A percentile compares a stretch with the other conserved stretches of the same genome.
These are phyloP conservation scores for Lentinula novae-zelandiae DNA, from an alignment of 1,284 basidiomycete species.

Conservation along the genomic window DNA sequence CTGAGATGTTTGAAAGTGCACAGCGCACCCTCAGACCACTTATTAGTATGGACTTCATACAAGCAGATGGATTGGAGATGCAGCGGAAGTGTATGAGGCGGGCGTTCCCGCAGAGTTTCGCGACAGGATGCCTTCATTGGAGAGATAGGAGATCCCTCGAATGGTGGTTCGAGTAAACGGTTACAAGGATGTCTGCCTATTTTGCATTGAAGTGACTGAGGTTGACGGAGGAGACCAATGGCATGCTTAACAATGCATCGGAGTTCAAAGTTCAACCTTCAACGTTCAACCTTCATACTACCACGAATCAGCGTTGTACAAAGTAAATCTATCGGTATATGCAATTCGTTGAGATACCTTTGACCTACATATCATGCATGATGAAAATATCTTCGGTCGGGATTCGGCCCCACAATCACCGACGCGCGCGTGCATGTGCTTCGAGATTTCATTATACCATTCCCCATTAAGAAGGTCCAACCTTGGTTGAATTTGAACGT, in stretches of 20 bases:
- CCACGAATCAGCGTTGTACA: too few species aligned
- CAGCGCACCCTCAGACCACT: neutral
- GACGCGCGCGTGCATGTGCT: neutral
- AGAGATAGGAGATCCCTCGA: neutral
- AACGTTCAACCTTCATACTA: too few species aligned
- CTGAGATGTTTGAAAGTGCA: neutral
- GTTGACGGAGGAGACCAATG: too few species aligned
- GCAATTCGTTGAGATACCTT: too few species aligned
- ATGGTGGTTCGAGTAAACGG: slow-evolving; percentile 5
- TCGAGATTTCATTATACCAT: neutral
- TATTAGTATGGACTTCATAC: slow-evolving; percentile 1
- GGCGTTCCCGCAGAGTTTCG: neutral
- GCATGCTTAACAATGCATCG: too few species aligned
- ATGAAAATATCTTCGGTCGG: neutral
- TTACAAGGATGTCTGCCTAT: too few species aligned
- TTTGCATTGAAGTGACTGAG: too few species aligned
- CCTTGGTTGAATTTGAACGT: neutral
- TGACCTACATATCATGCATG: too few species aligned
- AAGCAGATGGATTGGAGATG: neutral
- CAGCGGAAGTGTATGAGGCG: neutral
- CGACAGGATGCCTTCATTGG: neutral
- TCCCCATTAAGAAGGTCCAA: slow-evolving; percentile 2
- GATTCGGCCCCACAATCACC: neutral
- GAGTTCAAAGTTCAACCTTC: too few species aligned
- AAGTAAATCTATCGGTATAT: too few species aligned